Evolutionary conservation across 305 asterid genomes (phyloP).

Genomic region (Monarda citriodora): DNA sequence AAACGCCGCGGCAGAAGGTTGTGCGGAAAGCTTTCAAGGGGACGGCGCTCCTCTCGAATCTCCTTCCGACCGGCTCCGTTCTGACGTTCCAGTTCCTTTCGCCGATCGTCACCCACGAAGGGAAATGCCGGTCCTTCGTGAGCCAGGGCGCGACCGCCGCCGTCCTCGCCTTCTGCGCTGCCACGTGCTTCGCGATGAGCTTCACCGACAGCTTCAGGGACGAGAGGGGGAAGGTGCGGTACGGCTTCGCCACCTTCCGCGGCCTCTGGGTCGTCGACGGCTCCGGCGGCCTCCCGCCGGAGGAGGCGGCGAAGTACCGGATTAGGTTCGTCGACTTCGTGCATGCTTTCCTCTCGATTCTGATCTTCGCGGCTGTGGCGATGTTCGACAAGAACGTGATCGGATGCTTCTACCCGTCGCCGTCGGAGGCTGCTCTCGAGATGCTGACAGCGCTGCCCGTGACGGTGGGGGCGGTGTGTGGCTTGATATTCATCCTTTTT

Average conservation of each 20-base stretch:
- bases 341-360: slow-evolving; percentile 55
- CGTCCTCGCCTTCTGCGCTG: slow-evolving; percentile 50
- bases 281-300: slow-evolving; percentile 27
- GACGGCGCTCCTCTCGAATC: slow-evolving; percentile 74
- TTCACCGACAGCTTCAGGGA: slow-evolving; percentile 91
- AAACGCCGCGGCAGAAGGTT: slow-evolving; percentile 55
- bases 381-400: slow-evolving; percentile 65
- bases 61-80: slow-evolving; percentile 91
- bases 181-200: slow-evolving; percentile 52
- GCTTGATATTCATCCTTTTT: slow-evolving; percentile 49
- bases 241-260: slow-evolving; percentile 69
- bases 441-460: slow-evolving; percentile 53
- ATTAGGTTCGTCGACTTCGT: slow-evolving; percentile 47
- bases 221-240: slow-evolving; percentile 72
- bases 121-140: slow-evolving; percentile 52
- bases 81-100: slow-evolving; percentile 71
- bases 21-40: slow-evolving; percentile 79
- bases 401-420: slow-evolving; percentile 61
- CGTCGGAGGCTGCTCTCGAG: slow-evolving; percentile 48
- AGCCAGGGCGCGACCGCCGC: slow-evolving; percentile 43
- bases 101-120: slow-evolving; percentile 68
- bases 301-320: slow-evolving; percentile 43
- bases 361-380: slow-evolving; percentile 66
- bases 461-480: slow-evolving; percentile 57
- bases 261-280: slow-evolving; percentile 79